Base-by-base conservation (phyloP, 306 rosid genomes). In the Astragalus membranaceus region DNA sequence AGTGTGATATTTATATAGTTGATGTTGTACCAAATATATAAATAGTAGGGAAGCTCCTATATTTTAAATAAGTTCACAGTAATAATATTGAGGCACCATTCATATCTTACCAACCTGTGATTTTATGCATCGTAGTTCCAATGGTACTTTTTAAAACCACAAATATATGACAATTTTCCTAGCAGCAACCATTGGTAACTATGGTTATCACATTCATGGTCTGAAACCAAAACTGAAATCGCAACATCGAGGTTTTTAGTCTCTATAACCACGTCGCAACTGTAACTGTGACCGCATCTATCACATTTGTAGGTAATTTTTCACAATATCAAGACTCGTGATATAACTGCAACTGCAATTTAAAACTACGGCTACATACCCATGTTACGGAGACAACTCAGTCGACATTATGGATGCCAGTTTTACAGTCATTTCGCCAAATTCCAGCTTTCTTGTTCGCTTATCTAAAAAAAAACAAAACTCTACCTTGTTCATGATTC, bases 401-500 rank as follows among this genome's bases (percentile, higher is more conserved):
- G n/a, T n/a, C n/a, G n/a, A n/a, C n/a, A n/a, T n/a, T n/a, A n/a
- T n/a, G n/a, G n/a, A n/a, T n/a, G n/a, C n/a, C 60, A 67, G 55
- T 52, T 68, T 29, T 37, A 37, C 36, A 5, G 26, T 52, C 8
- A 9, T 8, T 73, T 64, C 39, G 30, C 67, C n/a, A n/a, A n/a
- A n/a, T n/a, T n/a, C n/a, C n/a, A n/a, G n/a, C n/a, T n/a, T n/a
- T n/a, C n/a, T n/a, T n/a, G n/a, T n/a, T n/a, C n/a, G n/a, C n/a
- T n/a, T n/a, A n/a, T n/a, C n/a, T n/a, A n/a, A n/a, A n/a, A n/a
- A n/a, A n/a, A n/a, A n/a, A n/a, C n/a, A 30, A 64, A 77, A 69
- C 60, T 67, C 52, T 52, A 80, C 29, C 44, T 46, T 70, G 63
- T 48, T 47, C 57, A 68, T 47, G 71, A 69, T 62, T 73, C 43